Conservation (phyloP, 2,329 filamentous ascomycete genomes). For the Nigrospora osmanthi region DNA sequence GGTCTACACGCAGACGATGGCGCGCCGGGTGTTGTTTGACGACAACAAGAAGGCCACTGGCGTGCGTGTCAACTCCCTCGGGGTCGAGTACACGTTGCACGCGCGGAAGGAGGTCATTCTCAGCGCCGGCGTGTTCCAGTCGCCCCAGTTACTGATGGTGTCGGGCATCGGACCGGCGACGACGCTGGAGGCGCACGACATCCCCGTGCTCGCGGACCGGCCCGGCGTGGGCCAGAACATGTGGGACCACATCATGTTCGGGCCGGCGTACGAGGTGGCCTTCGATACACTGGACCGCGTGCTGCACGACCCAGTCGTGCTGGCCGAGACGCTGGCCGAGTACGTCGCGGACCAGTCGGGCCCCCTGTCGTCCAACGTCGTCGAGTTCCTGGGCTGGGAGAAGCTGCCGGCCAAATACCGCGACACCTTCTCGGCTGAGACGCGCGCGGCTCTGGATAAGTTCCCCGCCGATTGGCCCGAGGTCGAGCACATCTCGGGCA, state of each 20-base stretch:
- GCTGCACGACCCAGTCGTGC: constrained; percentile 10
- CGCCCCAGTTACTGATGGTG: constrained; percentile 30
- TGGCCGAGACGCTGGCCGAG: constrained; percentile 20
- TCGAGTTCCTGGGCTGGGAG: constrained; percentile 18
- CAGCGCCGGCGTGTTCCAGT: constrained; percentile 28
- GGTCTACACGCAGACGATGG: constrained; percentile 24
- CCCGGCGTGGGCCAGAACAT: constrained; percentile 7
- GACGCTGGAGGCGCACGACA: constrained; percentile 1
- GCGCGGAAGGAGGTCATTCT: constrained; percentile 30
- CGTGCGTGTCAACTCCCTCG: constrained; percentile 12
- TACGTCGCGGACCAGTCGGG: constrained; percentile 20
- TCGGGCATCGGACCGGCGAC: constrained; percentile 27
- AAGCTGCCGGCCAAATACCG: constrained; percentile 17
- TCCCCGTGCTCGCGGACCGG: constrained; percentile 3
- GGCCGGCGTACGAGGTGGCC: constrained; percentile 18
- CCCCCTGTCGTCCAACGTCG: constrained; percentile 12
- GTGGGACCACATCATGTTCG: constrained; percentile 7
- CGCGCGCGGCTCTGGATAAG: constrained; percentile 40
- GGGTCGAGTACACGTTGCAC: constrained; percentile 13
- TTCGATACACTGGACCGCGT: constrained; percentile 18
- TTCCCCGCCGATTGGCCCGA: constrained; percentile 23
- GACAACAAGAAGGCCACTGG: constrained; percentile 16
- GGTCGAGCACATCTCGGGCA: constrained; percentile 5
- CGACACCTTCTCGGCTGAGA: constrained; percentile 4
- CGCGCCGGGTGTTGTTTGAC: constrained; percentile 36